Percentiles rank a stretch among this genome's conserved stretches.
Evolutionary conservation across 169 alveolate genomes (phyloP).

Genomic region (Plasmodium vinckei): DNA sequence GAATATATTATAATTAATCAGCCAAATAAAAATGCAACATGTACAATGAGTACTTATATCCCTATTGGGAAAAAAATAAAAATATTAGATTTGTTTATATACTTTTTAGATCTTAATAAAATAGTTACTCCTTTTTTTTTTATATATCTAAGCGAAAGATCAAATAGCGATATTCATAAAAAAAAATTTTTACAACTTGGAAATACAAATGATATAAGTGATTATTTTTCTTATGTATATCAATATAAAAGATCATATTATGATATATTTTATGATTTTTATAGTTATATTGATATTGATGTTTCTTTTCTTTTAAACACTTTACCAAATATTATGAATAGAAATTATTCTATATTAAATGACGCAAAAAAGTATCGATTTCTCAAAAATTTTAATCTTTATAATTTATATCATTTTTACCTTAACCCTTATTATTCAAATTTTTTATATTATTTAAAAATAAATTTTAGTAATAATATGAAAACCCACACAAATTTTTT

Average conservation of each 20-base stretch:
- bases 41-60: slow-evolving; percentile 13
- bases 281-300: slow-evolving; percentile 44
- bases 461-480: neutral
- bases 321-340: slow-evolving; percentile 41
- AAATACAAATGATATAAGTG: slow-evolving; percentile 40
- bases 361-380: neutral
- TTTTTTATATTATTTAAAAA: slow-evolving; percentile 9
- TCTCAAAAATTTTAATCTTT: slow-evolving; percentile 24
- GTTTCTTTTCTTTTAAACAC: slow-evolving; percentile 42
- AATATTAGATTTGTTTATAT: slow-evolving; percentile 52
- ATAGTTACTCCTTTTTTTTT: slow-evolving; percentile 69
- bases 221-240: slow-evolving; percentile 52
- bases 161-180: slow-evolving; percentile 52
- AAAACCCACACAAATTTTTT: slow-evolving; percentile 15
- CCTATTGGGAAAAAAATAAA: slow-evolving; percentile 56
- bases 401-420: slow-evolving; percentile 13
- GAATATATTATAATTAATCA: slow-evolving; percentile 32
- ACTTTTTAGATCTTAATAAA: slow-evolving; percentile 65
- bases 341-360: slow-evolving; percentile 66
- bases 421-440: slow-evolving; percentile 5
- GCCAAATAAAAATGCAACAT: neutral
- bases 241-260: slow-evolving; percentile 66
- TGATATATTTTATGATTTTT: slow-evolving; percentile 58
- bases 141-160: slow-evolving; percentile 33
- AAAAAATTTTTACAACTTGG: slow-evolving; percentile 55